phyloP scores from a whole-genome alignment of 2,329 filamentous ascomycete genomes.

The Stachybotrys chlorohalonatus region DNA sequence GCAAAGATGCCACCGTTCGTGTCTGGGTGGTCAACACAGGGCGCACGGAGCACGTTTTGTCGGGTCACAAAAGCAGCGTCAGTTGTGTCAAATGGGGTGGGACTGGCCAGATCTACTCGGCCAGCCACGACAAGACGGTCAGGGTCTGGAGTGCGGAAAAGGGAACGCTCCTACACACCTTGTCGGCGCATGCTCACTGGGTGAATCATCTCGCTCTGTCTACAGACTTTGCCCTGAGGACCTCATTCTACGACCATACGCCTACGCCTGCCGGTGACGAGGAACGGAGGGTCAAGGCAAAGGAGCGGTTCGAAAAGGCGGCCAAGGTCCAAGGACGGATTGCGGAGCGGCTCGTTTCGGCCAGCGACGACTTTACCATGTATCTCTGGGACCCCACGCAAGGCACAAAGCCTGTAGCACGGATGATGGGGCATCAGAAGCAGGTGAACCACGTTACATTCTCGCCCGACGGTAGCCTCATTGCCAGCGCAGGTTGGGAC shows the following conservation, averaged over 20 bases:
- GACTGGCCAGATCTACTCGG: slow-evolving; percentile 67
- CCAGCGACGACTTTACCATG: slow-evolving; percentile 78
- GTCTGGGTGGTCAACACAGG: slow-evolving; percentile 79
- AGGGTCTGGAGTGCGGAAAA: slow-evolving; percentile 80
- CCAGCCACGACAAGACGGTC: slow-evolving; percentile 85
- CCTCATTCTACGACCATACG: slow-evolving; percentile 78
- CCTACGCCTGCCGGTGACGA: slow-evolving; percentile 56
- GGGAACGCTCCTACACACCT: slow-evolving; percentile 70
- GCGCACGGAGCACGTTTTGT: slow-evolving; percentile 70
- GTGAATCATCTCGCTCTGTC: slow-evolving; percentile 93
- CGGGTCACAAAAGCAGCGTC: slow-evolving; percentile 81
- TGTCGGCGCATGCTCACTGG: slow-evolving; percentile 82
- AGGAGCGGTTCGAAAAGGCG: slow-evolving; percentile 76
- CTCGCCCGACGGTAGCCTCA: slow-evolving; percentile 77
- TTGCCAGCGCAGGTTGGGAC: slow-evolving; percentile 86
- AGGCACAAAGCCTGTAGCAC: slow-evolving; percentile 75
- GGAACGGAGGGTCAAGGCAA: slow-evolving; percentile 65
- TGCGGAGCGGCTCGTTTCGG: slow-evolving; percentile 78
- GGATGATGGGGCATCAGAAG: slow-evolving; percentile 90
- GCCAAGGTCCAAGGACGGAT: slow-evolving; percentile 49
- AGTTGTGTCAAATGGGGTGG: slow-evolving; percentile 94
- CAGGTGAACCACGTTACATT: slow-evolving; percentile 94
- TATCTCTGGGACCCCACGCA: slow-evolving; percentile 82
- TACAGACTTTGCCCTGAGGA: slow-evolving; percentile 82
- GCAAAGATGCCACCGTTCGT: slow-evolving; percentile 80